Base-by-base conservation (phyloP, 352 stramenopile genomes). In the Pythium rishiriense region DNA sequence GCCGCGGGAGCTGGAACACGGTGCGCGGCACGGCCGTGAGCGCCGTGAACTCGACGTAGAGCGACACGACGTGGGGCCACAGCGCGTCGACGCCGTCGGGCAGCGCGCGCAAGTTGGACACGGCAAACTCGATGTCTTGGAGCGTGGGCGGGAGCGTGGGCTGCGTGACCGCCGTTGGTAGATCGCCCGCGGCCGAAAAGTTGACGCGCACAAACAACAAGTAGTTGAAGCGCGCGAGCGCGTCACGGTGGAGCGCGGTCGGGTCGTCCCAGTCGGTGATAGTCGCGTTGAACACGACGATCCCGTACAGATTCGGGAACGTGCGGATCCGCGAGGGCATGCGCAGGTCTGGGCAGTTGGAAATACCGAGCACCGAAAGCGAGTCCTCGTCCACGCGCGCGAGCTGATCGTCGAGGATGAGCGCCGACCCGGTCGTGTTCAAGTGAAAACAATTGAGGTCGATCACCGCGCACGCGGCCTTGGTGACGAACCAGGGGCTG, bases 251-350 rank as follows among this genome's bases (percentile, higher is more conserved):
- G 4, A 65, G 37, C 15, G 45, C 50, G 4, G 5, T 46, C 3
- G 47, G 5, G 14, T 54, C 41, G 8, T 48, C 33, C 66, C 66
- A 72, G 8, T 37, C 35, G 1, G 25, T 33, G 29, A 72, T 51
- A 0, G 66, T 68, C 15, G 58, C 68, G 48, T 72, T 72, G 46
- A 47, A 62, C 17, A 72, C 14, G 42, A 66, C 42, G n/a, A 72
- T 21, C 3, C 58, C 65, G 35, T 62, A 64, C 17, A 72, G 49
- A 7, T 33, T 17, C 8, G 33, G 46, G 24, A 72, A 72, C 8
- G 15, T 21, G 12, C 31, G 31, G 11, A 68, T 33, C 1, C 29
- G 24, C 10, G 31, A 37, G 11, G 61, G 50, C 33, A 67, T 56
- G 9, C 33, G 19, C 22, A 67, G 14, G 29, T 15, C 10, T 1